phyloP scores from a whole-genome alignment of 169 alveolate genomes.

The Babesia ovata region DNA sequence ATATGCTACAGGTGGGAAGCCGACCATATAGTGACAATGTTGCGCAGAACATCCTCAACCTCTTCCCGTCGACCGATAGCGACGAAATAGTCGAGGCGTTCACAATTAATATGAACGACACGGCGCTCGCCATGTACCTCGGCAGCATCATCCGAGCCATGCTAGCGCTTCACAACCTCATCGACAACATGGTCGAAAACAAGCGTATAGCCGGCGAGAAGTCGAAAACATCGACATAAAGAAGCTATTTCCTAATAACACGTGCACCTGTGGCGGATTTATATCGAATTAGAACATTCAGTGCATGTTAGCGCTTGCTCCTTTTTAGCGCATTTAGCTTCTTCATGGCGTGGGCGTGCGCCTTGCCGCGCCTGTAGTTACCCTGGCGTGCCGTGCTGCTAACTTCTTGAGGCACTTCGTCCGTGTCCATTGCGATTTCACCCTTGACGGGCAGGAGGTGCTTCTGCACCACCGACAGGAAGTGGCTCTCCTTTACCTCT shows the following conservation, averaged over 20 bases:
- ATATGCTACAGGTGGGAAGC: slow-evolving; percentile 81
- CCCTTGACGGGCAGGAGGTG: slow-evolving; percentile 27
- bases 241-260: background rate
- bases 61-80: slow-evolving; percentile 88
- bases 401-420: slow-evolving; percentile 57
- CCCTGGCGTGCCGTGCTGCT: slow-evolving; percentile 68
- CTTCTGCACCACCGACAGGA: slow-evolving; percentile 50
- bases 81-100: slow-evolving; percentile 89
- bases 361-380: slow-evolving; percentile 60
- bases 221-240: slow-evolving; percentile 56
- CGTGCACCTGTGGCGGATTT: slow-evolving; percentile 3
- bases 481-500: slow-evolving; percentile 52
- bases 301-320: slow-evolving; percentile 1
- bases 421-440: slow-evolving; percentile 58
- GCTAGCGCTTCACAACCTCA: slow-evolving; percentile 93
- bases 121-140: slow-evolving; percentile 90
- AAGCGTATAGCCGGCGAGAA: slow-evolving; percentile 66
- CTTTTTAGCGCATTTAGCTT: slow-evolving; percentile 37
- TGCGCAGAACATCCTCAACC: slow-evolving; percentile 92
- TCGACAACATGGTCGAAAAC: slow-evolving; percentile 91
- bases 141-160: slow-evolving; percentile 90
- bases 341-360: slow-evolving; percentile 50
- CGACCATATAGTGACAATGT: background rate
- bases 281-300: background rate
- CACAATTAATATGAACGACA: slow-evolving; percentile 91